A percentile compares a stretch with the other conserved stretches of the same genome.
Conservation (phyloP, 306 rosid genomes). For the Fragaria ananassa region DNA sequence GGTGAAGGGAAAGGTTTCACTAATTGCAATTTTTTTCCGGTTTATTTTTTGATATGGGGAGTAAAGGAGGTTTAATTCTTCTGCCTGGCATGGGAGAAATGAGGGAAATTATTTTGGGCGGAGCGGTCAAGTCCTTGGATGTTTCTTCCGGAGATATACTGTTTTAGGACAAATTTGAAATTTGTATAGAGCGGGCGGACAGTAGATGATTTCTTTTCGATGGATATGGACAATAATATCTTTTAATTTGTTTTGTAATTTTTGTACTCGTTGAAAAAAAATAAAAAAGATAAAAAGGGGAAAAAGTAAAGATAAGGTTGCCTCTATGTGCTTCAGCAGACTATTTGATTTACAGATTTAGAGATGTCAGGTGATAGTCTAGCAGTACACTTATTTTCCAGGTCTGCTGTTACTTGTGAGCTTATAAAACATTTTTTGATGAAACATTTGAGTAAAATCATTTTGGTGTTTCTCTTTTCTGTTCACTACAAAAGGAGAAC, state of each 20-base stretch:
- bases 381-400: too few relatives aligned
- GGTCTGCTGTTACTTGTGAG: too few relatives aligned
- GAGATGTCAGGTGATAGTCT: too few relatives aligned
- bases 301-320: background rate
- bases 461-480: too few relatives aligned
- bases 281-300: background rate
- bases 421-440: too few relatives aligned
- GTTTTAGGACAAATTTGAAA: background rate
- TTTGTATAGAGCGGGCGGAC: background rate
- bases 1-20: constrained; percentile 12
- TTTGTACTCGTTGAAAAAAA: background rate
- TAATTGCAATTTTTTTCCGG: background rate
- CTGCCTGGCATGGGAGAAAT: background rate
- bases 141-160: background rate
- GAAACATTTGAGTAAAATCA: too few relatives aligned
- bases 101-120: constrained; percentile 1
- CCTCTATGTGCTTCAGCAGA: background rate
- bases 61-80: background rate
- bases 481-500: too few relatives aligned
- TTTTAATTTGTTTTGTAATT: background rate
- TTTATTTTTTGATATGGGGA: constrained; percentile 13
- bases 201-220: background rate
- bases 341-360: background rate
- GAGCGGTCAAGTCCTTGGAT: background rate
- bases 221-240: background rate